Base-by-base conservation (phyloP, 2,329 filamentous ascomycete genomes). In the Penicillium aurantiogriseum region DNA sequence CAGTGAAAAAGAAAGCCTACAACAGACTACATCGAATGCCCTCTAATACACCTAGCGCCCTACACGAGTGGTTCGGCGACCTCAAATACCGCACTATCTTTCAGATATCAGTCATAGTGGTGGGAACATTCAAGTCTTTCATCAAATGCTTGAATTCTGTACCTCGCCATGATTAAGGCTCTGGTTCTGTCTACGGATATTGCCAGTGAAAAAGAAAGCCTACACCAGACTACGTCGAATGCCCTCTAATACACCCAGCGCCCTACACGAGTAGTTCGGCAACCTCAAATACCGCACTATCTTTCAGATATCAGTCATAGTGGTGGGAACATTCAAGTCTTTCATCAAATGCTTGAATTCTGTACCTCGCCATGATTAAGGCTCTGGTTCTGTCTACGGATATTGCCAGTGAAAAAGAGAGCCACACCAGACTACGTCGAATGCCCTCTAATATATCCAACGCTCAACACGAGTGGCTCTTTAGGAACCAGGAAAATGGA, bases 401-500 rank as follows among this genome's bases (percentile, higher is more conserved):
- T 27, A n/a, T 10, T 27, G 8, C 5, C 2, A 11, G 15, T 15
- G 19, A 2, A 15, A 10, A 29, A 29, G 15, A 27, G 15, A 27
- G 1, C 11, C 3, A n/a, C 9, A 9, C 2, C 5, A 27, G 9
- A 29, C 3, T 13, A 2, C 17, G 13, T 1, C 1, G 1, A 19
- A 25, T 17, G 1, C 17, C 25, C 17, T 5, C 9, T 10, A n/a
- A 5, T 13, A n/a, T 17, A 10, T 15, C 8, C 9, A 11, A 5
- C 3, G 2, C n/a, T 17, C 5, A 13, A 29, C 25, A 25, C 42
- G 2, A 7, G 17, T 6, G 33, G 15, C 33, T 15, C 33, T 6
- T 5, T 35, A 5, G 13, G 33, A 35, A 17, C 13, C 15, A 35
- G 13, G 1, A 35, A 35, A 17, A 38, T 38, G 35, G 5, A 9